Percentiles rank a stretch among this genome's conserved stretches.
Evolutionary conservation across 2,329 filamentous ascomycete genomes (phyloP).

Genomic region (Pseudopithomyces maydicus): DNA sequence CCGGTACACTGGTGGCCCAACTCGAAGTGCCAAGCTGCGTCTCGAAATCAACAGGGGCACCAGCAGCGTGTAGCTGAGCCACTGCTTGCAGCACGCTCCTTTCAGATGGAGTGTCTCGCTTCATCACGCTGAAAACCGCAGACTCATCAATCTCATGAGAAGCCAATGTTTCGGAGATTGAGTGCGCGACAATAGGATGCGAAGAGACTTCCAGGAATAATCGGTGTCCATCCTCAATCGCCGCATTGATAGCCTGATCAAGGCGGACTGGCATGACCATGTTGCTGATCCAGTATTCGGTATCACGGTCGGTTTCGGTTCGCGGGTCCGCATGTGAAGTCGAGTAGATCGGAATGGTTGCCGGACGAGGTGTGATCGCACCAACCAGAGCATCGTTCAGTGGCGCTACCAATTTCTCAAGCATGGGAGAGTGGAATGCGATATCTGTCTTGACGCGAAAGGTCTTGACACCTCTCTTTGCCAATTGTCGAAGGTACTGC

Average conservation of each 20-base stretch:
- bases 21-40: conserved; percentile 6
- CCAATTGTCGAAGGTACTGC: conserved; percentile 18
- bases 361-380: conserved; percentile 15
- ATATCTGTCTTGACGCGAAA: conserved; percentile 49
- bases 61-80: conserved; percentile 36
- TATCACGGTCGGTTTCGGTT: conserved; percentile 25
- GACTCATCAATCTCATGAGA: conserved; percentile 37
- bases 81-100: conserved; percentile 34
- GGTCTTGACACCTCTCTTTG: conserved; percentile 33
- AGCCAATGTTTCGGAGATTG: conserved; percentile 47
- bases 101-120: conserved; percentile 29
- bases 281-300: conserved; percentile 48
- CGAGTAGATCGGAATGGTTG: conserved; percentile 43
- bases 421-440: conserved; percentile 49
- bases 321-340: conserved; percentile 38
- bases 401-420: conserved; percentile 36
- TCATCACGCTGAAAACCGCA: conserved; percentile 39
- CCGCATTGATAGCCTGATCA: conserved; percentile 41
- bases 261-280: conserved; percentile 48
- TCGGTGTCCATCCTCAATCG: conserved; percentile 45
- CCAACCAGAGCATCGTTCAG: conserved; percentile 23
- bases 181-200: conserved; percentile 51
- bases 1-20: conserved; percentile 17
- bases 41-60: conserved; percentile 33
- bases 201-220: conserved; percentile 51